Base-by-base conservation (phyloP, 108 stramenopile species). In the Cyclotella kingstonii region DNA sequence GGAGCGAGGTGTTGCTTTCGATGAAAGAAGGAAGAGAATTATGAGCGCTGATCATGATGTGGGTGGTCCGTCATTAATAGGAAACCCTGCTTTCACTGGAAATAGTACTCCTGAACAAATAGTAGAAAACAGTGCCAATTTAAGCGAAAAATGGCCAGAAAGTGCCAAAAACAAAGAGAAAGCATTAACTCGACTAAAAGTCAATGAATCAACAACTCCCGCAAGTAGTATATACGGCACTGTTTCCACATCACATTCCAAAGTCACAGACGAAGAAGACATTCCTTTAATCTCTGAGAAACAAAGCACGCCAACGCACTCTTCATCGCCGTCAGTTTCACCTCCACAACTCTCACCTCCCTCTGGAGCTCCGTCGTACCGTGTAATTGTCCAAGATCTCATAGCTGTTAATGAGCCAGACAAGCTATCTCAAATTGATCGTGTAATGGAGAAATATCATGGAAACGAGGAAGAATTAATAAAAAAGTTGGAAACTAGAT, bases 391-490 rank as follows among this genome's bases (percentile, higher is more conserved):
- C 27, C 0, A 52, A 18, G 28, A 44, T 25, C 57, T 76, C 18
- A 76, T 76, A 31, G n/a, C 29, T 12, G 34, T 41, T 17, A 67
- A 76, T 30, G 74, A 76, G 50, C 74, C 74, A 0, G 66, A 76
- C 10, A 76, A 76, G 47, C 31, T 76, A 35, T 9, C 54, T 30
- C 74, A 76, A 38, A 31, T 76, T 17, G 74, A 76, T 52, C 40
- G 66, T 11, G 74, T 76, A 14, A 63, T 76, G 75, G 33, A 56
- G 23, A 76, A 76, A 56, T 76, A 76, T 31, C n/a, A 17, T 6
- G 75, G 75, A 19, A 68, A 62, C 41, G 75, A 76, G 48, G 75
- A 76, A 48, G 75, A 76, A 59, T 47, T 76, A 43, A 76, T 76
- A 17, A 35, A 31, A 40, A 76, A 76, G 49, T 53, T 76, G 45